These are phyloP conservation scores for Aspergillus pseudotamarii DNA, from an alignment of 2,329 filamentous ascomycete species.

Conservation along the genomic window DNA sequence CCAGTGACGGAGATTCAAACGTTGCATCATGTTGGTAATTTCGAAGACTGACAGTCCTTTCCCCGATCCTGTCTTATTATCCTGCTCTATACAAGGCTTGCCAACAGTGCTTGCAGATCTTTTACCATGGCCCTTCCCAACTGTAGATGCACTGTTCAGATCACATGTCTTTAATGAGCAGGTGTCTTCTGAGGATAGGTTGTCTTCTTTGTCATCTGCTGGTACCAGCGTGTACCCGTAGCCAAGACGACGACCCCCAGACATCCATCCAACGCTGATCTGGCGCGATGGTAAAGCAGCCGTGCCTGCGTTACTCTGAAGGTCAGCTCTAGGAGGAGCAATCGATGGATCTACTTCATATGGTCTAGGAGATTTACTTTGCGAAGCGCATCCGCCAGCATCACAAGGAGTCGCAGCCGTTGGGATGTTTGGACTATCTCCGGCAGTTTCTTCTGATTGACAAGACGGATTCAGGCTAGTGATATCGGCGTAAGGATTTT, in stretches of 20 bases:
- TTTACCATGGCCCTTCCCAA: neutral
- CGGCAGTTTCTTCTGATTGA: constrained; percentile 1
- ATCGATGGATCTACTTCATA: constrained; percentile 24
- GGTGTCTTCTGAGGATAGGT: constrained; percentile 1
- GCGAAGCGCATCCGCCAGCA: constrained; percentile 5
- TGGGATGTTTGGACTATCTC: neutral
- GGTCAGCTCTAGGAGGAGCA: constrained; percentile 1
- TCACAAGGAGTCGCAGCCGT: constrained; percentile 3
- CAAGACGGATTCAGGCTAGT: neutral
- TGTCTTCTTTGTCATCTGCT: constrained; percentile 22
- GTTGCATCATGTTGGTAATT: constrained; percentile 18
- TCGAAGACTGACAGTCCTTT: constrained; percentile 13
- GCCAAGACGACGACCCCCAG: constrained; percentile 41
- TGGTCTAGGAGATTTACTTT: constrained; percentile 38
- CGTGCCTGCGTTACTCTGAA: constrained; percentile 2
- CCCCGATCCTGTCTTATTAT: constrained; percentile 6
- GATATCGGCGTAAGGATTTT: neutral
- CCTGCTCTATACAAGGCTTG: neutral
- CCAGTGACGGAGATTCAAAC: constrained; percentile 17
- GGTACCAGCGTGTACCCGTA: constrained; percentile 43
- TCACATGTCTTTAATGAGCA: neutral
- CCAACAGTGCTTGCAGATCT: neutral
- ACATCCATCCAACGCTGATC: constrained; percentile 47
- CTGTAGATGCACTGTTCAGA: constrained; percentile 1
- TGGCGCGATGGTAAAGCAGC: constrained; percentile 28